phyloP scores from a whole-genome alignment of 2,329 filamentous ascomycete species.

The Xylariomycetidae sp. region DNA sequence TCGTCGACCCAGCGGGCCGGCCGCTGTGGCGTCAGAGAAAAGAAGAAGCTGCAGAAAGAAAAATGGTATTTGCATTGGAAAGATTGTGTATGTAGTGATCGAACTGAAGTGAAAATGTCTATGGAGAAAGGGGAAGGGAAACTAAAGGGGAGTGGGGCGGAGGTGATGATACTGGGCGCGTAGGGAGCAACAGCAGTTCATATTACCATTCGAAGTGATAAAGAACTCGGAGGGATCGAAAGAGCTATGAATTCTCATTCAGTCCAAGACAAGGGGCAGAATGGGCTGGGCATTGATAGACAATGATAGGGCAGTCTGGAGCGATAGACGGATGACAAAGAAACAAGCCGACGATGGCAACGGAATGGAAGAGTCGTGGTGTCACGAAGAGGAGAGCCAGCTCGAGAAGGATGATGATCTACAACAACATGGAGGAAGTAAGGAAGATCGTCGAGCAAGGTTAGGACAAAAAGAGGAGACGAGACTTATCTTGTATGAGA shows the following conservation, averaged over 20 bases:
- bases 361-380: slow-evolving; percentile 4
- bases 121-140: slow-evolving; percentile 10
- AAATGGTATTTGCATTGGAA: slow-evolving; percentile 23
- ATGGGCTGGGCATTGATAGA: slow-evolving; percentile 9
- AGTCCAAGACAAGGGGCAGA: slow-evolving; percentile 13
- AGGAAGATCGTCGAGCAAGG: background rate
- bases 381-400: slow-evolving; percentile 1
- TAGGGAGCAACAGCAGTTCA: slow-evolving; percentile 18
- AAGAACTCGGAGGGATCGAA: slow-evolving; percentile 16
- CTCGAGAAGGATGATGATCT: background rate
- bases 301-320: slow-evolving; percentile 15
- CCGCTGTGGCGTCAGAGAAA: slow-evolving; percentile 25
- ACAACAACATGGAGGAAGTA: background rate
- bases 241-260: slow-evolving; percentile 11
- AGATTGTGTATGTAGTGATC: slow-evolving; percentile 5
- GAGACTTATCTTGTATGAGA: no score
- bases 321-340: slow-evolving; percentile 11
- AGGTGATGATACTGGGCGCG: slow-evolving; percentile 11
- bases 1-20: slow-evolving; percentile 25
- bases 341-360: no score
- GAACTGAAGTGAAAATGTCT: slow-evolving; percentile 11
- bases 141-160: slow-evolving; percentile 8
- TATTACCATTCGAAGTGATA: slow-evolving; percentile 19
- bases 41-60: slow-evolving; percentile 24
- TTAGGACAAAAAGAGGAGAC: background rate